Evolutionary conservation across 768 basidiomycete genomes (phyloP), one percentile per base, ranked within the genome.

Genomic region (Tylopilus intermedius): DNA sequence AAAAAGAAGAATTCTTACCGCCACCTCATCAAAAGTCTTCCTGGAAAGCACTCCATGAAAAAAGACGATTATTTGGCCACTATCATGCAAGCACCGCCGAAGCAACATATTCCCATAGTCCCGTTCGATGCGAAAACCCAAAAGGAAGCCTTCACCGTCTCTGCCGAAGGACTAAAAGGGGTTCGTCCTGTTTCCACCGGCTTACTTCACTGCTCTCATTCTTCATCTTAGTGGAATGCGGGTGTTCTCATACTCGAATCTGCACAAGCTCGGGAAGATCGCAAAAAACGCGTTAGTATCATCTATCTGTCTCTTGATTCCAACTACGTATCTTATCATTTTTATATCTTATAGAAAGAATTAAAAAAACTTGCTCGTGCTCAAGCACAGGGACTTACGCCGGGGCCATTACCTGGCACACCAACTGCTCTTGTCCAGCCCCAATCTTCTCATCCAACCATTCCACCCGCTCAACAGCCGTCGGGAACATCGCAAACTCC

Each of bases 11-110:
- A 87, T 59, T 81, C 72, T 52, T 90, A 89, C 62, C 86, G 81
- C 60, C 83, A 88, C 61, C 78, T 89, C 50, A 86, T 90, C 61
- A 87, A 83, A 73, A 81, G 79, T 52, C 74, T 86, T 43, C 86
- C 86, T 56, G 88, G 88, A 54, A 90, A 89, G 67, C 88, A 90
- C 58, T 86, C 87, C 27, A 75, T 80, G 76, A 88, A 87, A 73
- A 90, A 85, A 66, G 88, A 90, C 60, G 82, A 85, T 54, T 88
- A 81, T 67, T 68, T 90, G 46, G 76, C 75, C 37, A 80, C 71
- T 1, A 80, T 81, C 57, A 86, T 90, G 74, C 74, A 79, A 58
- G 74, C 76, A 10, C 87, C 87, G 5, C 82, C 84, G 53, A 89
- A 89, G 66, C 85, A 88, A 61, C 79, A 79, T 53, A 77, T 81